Conservation (phyloP, 2,329 filamentous ascomycete genomes). For the Chlorencoelia australis region DNA sequence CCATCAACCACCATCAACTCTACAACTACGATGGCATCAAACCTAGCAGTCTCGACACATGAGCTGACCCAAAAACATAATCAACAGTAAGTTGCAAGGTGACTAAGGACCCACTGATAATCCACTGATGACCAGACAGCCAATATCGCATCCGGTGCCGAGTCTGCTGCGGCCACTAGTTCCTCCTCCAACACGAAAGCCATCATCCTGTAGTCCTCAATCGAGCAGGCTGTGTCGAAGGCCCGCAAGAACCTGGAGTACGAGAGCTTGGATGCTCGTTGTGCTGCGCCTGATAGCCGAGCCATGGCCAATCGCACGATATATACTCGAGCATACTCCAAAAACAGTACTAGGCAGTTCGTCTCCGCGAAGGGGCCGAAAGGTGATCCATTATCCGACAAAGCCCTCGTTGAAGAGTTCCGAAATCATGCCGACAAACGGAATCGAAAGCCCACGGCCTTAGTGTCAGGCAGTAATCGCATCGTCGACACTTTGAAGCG, state of each 20-base stretch:
- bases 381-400: conserved; percentile 7
- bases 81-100: conserved; percentile 9
- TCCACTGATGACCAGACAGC: conserved; percentile 6
- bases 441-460: conserved; percentile 8
- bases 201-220: conserved; percentile 11
- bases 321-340: conserved; percentile 10
- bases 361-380: conserved; percentile 3
- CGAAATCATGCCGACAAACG: conserved; percentile 5
- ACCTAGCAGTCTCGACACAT: conserved; percentile 6
- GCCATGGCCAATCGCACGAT: conserved; percentile 4
- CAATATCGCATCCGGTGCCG: conserved; percentile 4
- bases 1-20: conserved; percentile 7
- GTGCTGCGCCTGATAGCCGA: conserved; percentile 5
- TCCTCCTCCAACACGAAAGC: conserved; percentile 6
- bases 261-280: conserved; percentile 1
- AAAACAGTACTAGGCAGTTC: conserved; percentile 4
- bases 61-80: no score
- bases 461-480: conserved; percentile 10
- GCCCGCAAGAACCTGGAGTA: conserved; percentile 6
- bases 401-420: conserved; percentile 6
- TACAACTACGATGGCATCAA: conserved; percentile 7
- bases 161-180: conserved; percentile 2
- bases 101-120: conserved; percentile 4
- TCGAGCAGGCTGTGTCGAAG: conserved; percentile 9
- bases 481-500: conserved; percentile 10